Conservation (phyloP, 495 filamentous ascomycete genomes). For the Trypethelium eluteriae region DNA sequence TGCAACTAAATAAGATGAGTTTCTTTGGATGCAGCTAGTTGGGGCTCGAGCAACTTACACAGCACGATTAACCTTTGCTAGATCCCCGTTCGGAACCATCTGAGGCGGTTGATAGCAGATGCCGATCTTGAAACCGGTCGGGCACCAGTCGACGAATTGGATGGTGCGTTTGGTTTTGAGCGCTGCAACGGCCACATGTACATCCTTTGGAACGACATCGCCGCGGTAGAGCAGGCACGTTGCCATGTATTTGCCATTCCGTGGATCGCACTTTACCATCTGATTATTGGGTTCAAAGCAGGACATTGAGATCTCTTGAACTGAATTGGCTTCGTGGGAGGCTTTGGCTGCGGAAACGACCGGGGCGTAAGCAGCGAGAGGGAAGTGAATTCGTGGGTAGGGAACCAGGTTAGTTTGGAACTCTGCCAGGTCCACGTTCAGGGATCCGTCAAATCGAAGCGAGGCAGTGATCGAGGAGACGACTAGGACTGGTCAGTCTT, state of each 20-base stretch:
- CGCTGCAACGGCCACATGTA: conserved; percentile 78
- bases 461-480: conserved; percentile 98
- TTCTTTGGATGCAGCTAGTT: background rate
- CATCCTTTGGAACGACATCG: conserved; percentile 94
- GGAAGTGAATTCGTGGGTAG: conserved; percentile 99
- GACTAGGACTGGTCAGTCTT: conserved; percentile 43
- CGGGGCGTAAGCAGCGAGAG: conserved; percentile 89
- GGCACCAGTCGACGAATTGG: conserved; percentile 99
- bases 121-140: conserved; percentile 99
- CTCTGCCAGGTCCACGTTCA: conserved; percentile 98
- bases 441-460: conserved; percentile 94
- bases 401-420: conserved; percentile 99
- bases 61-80: conserved; percentile 94
- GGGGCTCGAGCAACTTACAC: conserved; percentile 56
- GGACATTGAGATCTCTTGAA: conserved; percentile 42
- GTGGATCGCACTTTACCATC: conserved; percentile 99
- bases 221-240: conserved; percentile 96
- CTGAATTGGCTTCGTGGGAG: conserved; percentile 69
- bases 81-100: conserved; percentile 90
- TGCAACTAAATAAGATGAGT: conserved; percentile 57
- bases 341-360: conserved; percentile 90
- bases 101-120: conserved; percentile 98
- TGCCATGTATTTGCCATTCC: conserved; percentile 99
- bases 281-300: conserved; percentile 78
- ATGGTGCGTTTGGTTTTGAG: conserved; percentile 99